Conservation (phyloP, 306 rosid genomes). For the Cicer chorassanicum region DNA sequence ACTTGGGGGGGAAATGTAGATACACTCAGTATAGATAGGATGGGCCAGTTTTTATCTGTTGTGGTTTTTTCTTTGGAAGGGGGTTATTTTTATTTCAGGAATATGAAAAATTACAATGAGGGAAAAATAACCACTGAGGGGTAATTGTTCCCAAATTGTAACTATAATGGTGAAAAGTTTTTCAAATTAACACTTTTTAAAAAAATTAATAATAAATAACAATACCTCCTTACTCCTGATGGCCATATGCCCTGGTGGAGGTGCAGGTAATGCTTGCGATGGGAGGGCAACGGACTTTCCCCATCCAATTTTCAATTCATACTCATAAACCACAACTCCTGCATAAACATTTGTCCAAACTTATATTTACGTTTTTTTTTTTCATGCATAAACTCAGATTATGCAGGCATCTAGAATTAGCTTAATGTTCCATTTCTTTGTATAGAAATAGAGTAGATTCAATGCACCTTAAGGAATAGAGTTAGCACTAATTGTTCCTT, state of each 20-base stretch:
- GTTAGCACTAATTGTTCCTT: background rate
- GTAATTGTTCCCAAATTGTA: conserved; percentile 22
- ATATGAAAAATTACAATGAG: conserved; percentile 8
- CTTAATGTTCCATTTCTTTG: conserved; percentile 10
- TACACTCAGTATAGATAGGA: background rate
- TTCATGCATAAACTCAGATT: conserved; percentile 24
- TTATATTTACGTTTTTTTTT: conserved; percentile 32
- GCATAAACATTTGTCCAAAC: conserved; percentile 49
- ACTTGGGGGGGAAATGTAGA: background rate
- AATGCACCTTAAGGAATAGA: conserved; percentile 18
- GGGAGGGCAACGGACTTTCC: conserved; percentile 98
- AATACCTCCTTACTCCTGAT: conserved; percentile 99
- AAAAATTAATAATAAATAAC: background rate
- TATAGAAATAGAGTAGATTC: background rate
- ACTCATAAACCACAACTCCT: conserved; percentile 99
- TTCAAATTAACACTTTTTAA: background rate
- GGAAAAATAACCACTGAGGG: conserved; percentile 7
- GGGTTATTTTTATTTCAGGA: background rate
- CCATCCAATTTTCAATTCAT: conserved; percentile 99
- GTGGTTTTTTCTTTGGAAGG: background rate
- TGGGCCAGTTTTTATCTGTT: background rate
- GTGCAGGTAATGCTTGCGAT: conserved; percentile 98
- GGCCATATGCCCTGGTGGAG: conserved; percentile 99
- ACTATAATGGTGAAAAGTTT: background rate
- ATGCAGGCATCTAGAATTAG: conserved; percentile 15